These are phyloP conservation scores for Alisma plantagoaquatica DNA, from an alignment of 106 monocot genomes.

Conservation along the genomic window DNA sequence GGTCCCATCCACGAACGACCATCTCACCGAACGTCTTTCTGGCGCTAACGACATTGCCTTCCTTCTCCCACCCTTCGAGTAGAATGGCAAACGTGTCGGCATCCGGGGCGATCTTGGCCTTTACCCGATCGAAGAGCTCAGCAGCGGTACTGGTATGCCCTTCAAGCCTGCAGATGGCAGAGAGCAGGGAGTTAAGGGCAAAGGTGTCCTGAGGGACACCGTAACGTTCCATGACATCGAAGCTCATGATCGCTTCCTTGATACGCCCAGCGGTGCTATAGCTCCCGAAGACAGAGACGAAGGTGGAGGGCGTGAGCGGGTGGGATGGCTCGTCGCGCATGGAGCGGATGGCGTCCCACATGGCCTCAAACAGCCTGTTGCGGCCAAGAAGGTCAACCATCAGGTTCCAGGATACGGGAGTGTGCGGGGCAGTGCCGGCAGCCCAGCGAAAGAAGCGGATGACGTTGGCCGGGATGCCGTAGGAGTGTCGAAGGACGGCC, in stretches of 20 bases:
- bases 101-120: conserved; percentile 36
- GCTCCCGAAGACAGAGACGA: conserved; percentile 51
- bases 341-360: conserved; percentile 84
- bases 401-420: conserved; percentile 47
- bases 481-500: conserved; percentile 32
- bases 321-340: conserved; percentile 32
- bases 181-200: conserved; percentile 59
- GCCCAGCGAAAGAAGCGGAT: conserved; percentile 76
- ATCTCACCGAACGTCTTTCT: conserved; percentile 75
- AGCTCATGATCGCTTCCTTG: conserved; percentile 65
- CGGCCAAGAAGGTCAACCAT: conserved; percentile 76
- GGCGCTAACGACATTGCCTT: conserved; percentile 33
- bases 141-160: conserved; percentile 38
- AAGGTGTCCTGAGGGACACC: conserved; percentile 37
- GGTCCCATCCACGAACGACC: conserved; percentile 62
- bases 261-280: conserved; percentile 49
- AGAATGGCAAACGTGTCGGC: conserved; percentile 63
- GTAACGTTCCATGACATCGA: conserved; percentile 83
- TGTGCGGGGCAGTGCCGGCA: conserved; percentile 28
- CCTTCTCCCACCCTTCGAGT: conserved; percentile 68
- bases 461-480: conserved; percentile 41
- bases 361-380: conserved; percentile 57
- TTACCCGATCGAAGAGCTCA: conserved; percentile 44
- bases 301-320: conserved; percentile 45
- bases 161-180: conserved; percentile 31